phyloP scores from a whole-genome alignment of 441 rosid species.

The Melastoma candidum region DNA sequence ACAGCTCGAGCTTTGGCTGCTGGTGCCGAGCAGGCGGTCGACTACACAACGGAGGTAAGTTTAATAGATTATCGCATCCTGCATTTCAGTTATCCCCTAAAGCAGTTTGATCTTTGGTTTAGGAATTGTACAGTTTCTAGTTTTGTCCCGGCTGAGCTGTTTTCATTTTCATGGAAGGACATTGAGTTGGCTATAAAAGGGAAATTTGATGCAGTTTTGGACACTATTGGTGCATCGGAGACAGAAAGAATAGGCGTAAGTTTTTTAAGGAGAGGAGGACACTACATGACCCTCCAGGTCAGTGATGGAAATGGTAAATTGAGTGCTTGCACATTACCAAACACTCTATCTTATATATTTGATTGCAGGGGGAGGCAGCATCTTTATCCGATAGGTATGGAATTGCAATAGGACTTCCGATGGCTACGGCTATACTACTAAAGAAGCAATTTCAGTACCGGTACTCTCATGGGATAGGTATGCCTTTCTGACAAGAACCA shows the following conservation, averaged over 20 bases:
- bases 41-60: conserved; percentile 66
- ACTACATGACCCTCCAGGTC: conserved; percentile 95
- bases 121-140: background rate
- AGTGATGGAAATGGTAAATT: conserved; percentile 10
- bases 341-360: conserved; percentile 7
- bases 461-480: conserved; percentile 86
- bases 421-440: conserved; percentile 59
- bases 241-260: conserved; percentile 73
- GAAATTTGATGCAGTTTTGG: conserved; percentile 84
- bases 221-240: conserved; percentile 84
- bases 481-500: background rate
- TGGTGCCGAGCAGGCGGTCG: conserved; percentile 89
- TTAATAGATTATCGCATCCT: no score
- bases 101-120: background rate
- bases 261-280: conserved; percentile 76
- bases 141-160: background rate
- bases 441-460: conserved; percentile 73
- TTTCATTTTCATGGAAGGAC: conserved; percentile 34
- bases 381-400: conserved; percentile 76
- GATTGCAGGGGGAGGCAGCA: conserved; percentile 80
- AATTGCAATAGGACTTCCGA: conserved; percentile 63
- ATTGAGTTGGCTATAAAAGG: conserved; percentile 72
- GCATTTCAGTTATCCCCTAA: background rate
- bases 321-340: background rate
- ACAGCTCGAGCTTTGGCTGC: conserved; percentile 47